Percentiles rank a stretch among this genome's conserved stretches.
phyloP scores from a whole-genome alignment of 148 eudicot species.

The Rhododendron kiyosumense region DNA sequence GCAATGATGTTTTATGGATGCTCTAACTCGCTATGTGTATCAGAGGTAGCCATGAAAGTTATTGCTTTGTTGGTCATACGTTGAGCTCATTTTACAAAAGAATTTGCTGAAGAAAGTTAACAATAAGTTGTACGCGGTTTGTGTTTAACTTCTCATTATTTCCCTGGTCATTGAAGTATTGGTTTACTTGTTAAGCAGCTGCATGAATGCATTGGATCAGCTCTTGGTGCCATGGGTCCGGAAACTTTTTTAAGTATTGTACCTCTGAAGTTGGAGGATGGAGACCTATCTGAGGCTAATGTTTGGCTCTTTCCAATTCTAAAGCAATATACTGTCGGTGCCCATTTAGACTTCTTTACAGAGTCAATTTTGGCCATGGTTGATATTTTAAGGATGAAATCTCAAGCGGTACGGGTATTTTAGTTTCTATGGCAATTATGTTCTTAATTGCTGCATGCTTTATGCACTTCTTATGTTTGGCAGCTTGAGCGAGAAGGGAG shows the following conservation, averaged over 20 bases:
- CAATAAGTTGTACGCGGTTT: neutral
- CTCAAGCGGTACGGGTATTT: conserved; percentile 48
- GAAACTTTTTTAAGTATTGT: conserved; percentile 69
- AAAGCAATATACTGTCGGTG: conserved; percentile 79
- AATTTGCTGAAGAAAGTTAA: neutral
- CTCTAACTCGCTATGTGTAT: neutral
- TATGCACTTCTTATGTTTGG: conserved; percentile 19
- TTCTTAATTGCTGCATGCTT: neutral
- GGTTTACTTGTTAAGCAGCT: conserved; percentile 43
- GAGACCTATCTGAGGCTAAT: conserved; percentile 60
- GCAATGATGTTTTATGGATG: neutral
- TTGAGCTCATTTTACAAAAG: neutral
- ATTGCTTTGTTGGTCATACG: neutral
- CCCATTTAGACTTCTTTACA: conserved; percentile 58
- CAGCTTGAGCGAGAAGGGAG: conserved; percentile 78
- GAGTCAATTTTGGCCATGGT: conserved; percentile 56
- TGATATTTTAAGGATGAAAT: conserved; percentile 49
- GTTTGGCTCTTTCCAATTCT: conserved; percentile 87
- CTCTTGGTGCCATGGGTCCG: conserved; percentile 92
- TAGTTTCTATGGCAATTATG: neutral
- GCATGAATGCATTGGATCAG: conserved; percentile 87
- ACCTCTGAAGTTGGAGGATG: conserved; percentile 71
- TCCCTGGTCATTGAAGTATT: neutral
- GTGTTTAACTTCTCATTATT: neutral
- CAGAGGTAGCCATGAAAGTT: neutral